A percentile compares a stretch with the other conserved stretches of the same genome.
Conservation (phyloP, 345 rosid genomes). For the Hibiscus trionum region DNA sequence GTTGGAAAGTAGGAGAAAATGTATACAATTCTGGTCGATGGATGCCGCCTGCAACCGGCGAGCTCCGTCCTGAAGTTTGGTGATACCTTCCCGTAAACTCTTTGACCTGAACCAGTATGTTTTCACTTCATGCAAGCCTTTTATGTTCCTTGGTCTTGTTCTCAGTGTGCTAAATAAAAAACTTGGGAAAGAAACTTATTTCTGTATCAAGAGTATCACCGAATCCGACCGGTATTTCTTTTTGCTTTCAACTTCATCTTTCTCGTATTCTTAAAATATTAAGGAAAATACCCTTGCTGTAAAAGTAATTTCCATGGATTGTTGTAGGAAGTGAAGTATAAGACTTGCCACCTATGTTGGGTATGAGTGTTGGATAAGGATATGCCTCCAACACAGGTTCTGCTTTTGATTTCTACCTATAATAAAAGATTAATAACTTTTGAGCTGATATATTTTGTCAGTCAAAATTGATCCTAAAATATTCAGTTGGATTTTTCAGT, state of each 20-base stretch:
- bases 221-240: not conserved
- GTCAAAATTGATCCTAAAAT: no score
- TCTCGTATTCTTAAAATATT: not conserved
- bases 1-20: slow-evolving; percentile 96
- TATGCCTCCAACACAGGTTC: no score
- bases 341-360: not conserved
- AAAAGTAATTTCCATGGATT: not conserved
- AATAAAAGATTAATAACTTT: no score
- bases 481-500: no score
- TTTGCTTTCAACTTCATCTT: not conserved
- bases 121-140: not conserved
- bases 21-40: slow-evolving; percentile 92
- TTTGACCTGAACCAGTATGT: not conserved
- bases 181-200: not conserved
- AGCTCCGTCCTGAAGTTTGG: slow-evolving; percentile 98
- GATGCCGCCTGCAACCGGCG: slow-evolving; percentile 99
- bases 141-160: not conserved
- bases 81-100: slow-evolving; percentile 22
- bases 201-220: not conserved
- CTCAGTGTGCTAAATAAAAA: slow-evolving; percentile 5
- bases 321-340: not conserved
- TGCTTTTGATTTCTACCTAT: no score
- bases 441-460: no score
- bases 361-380: no score
- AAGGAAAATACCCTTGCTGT: not conserved